Conservation (phyloP, 352 stramenopile species). For the Globisporangium sylvaticum region DNA sequence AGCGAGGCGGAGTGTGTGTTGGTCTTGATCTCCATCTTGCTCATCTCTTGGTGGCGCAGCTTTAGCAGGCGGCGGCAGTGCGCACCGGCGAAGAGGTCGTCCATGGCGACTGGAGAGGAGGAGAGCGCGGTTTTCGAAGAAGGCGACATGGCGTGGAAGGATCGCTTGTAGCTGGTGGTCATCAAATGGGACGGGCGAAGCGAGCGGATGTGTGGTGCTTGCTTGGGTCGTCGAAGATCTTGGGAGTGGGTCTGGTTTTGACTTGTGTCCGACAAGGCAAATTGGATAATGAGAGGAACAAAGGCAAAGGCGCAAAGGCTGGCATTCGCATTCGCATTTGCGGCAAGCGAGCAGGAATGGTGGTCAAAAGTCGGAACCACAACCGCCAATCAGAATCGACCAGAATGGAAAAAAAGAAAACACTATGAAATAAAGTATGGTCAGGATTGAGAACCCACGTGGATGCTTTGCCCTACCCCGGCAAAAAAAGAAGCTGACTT, state of each 20-base stretch:
- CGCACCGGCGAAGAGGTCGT: slow-evolving; percentile 30
- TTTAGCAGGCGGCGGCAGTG: slow-evolving; percentile 54
- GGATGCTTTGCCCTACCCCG: not conserved
- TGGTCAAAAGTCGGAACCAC: not conserved
- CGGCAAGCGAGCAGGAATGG: not conserved
- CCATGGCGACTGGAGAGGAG: slow-evolving; percentile 13
- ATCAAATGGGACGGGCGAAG: not conserved
- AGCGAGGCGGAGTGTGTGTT: slow-evolving; percentile 19
- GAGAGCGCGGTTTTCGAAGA: not conserved
- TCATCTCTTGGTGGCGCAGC: slow-evolving; percentile 44
- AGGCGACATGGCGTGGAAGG: slow-evolving; percentile 6
- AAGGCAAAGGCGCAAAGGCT: not conserved
- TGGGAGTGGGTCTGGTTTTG: not conserved
- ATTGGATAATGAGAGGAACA: slow-evolving; percentile 12
- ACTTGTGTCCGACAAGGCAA: slow-evolving; percentile 12
- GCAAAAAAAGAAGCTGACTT: slow-evolving; percentile 13
- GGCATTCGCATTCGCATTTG: not conserved
- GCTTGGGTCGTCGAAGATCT: not conserved
- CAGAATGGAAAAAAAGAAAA: slow-evolving; percentile 11
- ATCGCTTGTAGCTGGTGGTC: slow-evolving; percentile 5
- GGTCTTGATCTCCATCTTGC: slow-evolving; percentile 45
- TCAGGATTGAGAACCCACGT: not conserved
- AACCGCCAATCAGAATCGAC: not conserved
- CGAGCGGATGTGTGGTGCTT: not conserved
- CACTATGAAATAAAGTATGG: slow-evolving; percentile 8